Conservation (phyloP, 495 filamentous ascomycete genomes). For the Penicillium cataractarum region DNA sequence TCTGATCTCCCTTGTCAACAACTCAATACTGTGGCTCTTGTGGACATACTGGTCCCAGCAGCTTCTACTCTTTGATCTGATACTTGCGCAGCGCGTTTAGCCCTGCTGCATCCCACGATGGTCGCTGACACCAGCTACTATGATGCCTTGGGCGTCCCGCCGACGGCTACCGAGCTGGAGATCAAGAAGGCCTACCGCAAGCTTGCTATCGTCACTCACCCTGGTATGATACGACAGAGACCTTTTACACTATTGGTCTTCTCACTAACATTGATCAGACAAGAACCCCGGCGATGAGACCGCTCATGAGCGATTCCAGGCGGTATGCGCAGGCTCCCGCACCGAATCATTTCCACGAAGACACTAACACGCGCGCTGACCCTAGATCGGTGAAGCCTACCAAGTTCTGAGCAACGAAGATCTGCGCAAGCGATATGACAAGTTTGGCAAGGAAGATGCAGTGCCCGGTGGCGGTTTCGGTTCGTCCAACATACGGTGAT, state of each 20-base stretch:
- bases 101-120: slow-evolving; percentile 53
- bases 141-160: slow-evolving; percentile 84
- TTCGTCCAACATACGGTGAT: slow-evolving; percentile 31
- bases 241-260: background rate
- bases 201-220: slow-evolving; percentile 80
- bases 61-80: background rate
- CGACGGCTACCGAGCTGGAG: slow-evolving; percentile 89
- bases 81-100: background rate
- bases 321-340: slow-evolving; percentile 46
- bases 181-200: slow-evolving; percentile 99
- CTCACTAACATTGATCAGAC: slow-evolving; percentile 54
- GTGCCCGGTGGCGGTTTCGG: slow-evolving; percentile 88
- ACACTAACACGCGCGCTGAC: slow-evolving; percentile 17
- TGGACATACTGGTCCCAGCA: background rate
- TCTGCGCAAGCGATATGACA: slow-evolving; percentile 89
- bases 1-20: background rate
- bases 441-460: slow-evolving; percentile 91
- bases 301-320: slow-evolving; percentile 92
- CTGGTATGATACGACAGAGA: slow-evolving; percentile 45
- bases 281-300: slow-evolving; percentile 97
- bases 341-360: background rate
- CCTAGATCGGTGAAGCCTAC: slow-evolving; percentile 91
- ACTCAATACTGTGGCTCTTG: background rate
- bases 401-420: slow-evolving; percentile 91
- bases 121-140: slow-evolving; percentile 88